Percentiles rank a stretch among this genome's conserved stretches.
Conservation (phyloP, 1,284 basidiomycete genomes). For the Trichosporon coremiiforme region DNA sequence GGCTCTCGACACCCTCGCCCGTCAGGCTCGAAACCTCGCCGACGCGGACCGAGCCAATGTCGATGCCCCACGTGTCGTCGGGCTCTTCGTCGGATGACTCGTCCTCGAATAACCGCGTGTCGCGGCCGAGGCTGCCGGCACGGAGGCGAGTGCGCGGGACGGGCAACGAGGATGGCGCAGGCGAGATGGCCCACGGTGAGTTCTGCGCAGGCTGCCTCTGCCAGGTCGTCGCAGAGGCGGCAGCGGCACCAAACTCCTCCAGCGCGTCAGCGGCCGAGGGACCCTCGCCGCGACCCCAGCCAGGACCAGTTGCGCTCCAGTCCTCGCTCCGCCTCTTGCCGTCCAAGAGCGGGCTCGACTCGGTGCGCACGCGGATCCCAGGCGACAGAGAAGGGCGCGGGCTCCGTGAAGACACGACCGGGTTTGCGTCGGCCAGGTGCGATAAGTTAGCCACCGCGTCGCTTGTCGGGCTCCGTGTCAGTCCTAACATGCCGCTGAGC, state of each 20-base stretch:
- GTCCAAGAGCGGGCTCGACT: not conserved
- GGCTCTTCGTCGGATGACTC: conserved; percentile 25
- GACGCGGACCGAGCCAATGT: conserved; percentile 49
- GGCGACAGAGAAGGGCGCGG: not conserved
- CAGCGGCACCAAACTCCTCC: conserved; percentile 47
- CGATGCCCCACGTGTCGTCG: conserved; percentile 46
- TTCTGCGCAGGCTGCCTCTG: not conserved
- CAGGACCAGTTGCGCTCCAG: conserved; percentile 39
- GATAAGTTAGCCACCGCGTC: conserved; percentile 43
- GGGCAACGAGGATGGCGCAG: conserved; percentile 11
- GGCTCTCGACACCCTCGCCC: conserved; percentile 53
- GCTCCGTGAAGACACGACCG: conserved; percentile 25
- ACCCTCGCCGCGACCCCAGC: conserved; percentile 50
- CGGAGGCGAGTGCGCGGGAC: conserved; percentile 31
- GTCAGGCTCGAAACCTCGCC: conserved; percentile 52
- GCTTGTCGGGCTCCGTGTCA: conserved; percentile 32
- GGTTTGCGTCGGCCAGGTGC: conserved; percentile 43
- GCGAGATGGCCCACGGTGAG: conserved; percentile 30
- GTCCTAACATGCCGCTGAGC: conserved; percentile 47
- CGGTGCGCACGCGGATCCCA: not conserved
- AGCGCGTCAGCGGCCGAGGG: conserved; percentile 46
- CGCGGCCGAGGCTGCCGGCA: conserved; percentile 48
- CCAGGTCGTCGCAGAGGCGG: not conserved
- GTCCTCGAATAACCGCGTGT: conserved; percentile 40
- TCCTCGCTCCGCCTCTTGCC: conserved; percentile 42